These are phyloP conservation scores for Apiospora koreana DNA, from an alignment of 2,329 filamentous ascomycete genomes.

Conservation along the genomic window DNA sequence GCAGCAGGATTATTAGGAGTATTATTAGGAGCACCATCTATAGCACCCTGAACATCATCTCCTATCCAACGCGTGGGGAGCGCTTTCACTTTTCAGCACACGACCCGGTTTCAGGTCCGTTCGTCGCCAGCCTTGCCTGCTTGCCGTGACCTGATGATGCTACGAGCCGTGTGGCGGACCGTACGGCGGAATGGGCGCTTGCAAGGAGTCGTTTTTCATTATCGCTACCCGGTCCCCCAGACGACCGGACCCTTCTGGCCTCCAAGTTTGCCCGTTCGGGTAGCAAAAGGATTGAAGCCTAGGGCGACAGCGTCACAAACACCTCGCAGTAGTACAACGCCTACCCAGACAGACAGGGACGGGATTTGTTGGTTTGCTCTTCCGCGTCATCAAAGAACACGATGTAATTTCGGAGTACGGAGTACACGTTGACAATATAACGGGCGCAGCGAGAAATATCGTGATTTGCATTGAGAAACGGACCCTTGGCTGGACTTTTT, in stretches of 20 bases:
- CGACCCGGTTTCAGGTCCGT: neutral
- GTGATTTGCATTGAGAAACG: constrained; percentile 5
- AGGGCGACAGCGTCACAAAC: neutral
- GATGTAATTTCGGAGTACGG: neutral
- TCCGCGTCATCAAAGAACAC: constrained; percentile 2
- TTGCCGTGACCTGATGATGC: constrained; percentile 5
- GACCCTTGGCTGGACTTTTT: neutral
- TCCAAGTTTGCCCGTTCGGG: constrained; percentile 1
- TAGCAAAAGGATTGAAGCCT: constrained; percentile 3
- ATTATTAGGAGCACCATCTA: neutral
- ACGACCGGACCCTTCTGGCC: neutral
- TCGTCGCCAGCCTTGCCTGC: constrained; percentile 2
- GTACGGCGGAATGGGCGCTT: neutral
- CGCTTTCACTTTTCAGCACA: neutral
- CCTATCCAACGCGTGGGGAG: constrained; percentile 2
- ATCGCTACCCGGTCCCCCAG: neutral
- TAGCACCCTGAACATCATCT: constrained; percentile 1
- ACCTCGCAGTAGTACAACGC: neutral
- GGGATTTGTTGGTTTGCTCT: neutral
- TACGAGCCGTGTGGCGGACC: constrained; percentile 1
- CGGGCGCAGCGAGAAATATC: neutral
- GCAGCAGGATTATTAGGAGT: neutral
- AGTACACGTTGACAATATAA: neutral
- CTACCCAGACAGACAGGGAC: neutral
- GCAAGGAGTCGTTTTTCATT: neutral